Base-by-base conservation (phyloP, 176 grass and related monocot species). In the Oryza officinalis region DNA sequence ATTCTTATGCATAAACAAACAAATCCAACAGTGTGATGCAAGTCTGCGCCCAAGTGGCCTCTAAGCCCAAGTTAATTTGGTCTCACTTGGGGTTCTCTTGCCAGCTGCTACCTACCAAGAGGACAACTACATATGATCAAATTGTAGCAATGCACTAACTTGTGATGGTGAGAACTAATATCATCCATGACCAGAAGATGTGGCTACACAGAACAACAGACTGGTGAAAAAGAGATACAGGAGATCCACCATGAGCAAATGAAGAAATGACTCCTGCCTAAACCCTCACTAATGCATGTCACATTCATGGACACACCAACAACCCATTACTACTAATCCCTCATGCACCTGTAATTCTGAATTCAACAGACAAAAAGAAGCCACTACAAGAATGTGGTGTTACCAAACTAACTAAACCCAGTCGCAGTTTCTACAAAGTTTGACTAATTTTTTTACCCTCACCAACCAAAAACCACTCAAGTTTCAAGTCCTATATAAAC, bases 281-380 rank as follows among this genome's bases (percentile, higher is more conserved):
- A 82, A 66, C n/a, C 13, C 41, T 72, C 6, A 41, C 22, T 77
- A 72, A 86, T 72, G 87, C 64, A 8, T 41, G 82, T 89, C 82
- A 77, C 71, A 30, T 71, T 89, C 87, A 54, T 57, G 54, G 72
- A 38, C 37, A 13, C 50, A 86, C 65, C 72, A 82, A 81, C 83
- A 82, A 86, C 78, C 88, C 83, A 89, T 80, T 76, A 64, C 71
- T 46, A 4, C 49, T 11, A 50, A 15, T 35, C 33, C 33, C 33
- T 18, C 49, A 52, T 45, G 0, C 0, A 22, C 31, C 59, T 27
- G 30, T 63, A 72, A 40, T 43, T 54, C 60, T 45, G 78, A 81
- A 85, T 77, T 77, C 77, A 57, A 63, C 49, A 18, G 2, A 8
- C 25, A 63, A 27, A 79, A 52, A n/a, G 30, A 27, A 27, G 12